Evolutionary conservation across 805 yeast genomes (phyloP), one percentile per base, ranked within the genome.

Genomic region (Komagataella pseudopastoris): DNA sequence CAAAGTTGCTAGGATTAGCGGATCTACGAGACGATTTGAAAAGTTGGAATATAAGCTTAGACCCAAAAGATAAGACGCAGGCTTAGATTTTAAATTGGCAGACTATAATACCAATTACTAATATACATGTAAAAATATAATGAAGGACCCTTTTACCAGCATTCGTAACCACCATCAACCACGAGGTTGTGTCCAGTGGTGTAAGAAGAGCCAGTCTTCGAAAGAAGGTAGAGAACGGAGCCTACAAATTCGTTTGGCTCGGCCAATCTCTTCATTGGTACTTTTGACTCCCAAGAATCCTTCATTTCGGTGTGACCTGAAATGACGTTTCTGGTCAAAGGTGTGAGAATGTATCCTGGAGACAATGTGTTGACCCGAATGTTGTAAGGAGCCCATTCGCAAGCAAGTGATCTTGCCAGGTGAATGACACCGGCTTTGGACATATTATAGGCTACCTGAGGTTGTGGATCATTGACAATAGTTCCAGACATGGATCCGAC

Each of bases 341-440:
- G 89, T 12, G 91, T 85, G 58, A 81, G 75, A 54, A 85, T 85
- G 71, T 85, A 85, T 49, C 91, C 93, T 47, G 93, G 93, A 45
- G 86, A 78, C 56, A 85, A 69, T 36, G 90, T 77, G 71, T 85
- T 85, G 58, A 85, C 88, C 66, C 91, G 77, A 61, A 83, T 81
- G 60, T 78, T 78, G 68, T 78, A 80, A 59, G 78, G 74, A 50
- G 93, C 86, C 93, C 93, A 85, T 67, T 85, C 95, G 55, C 83
- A 78, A 46, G 89, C 93, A 58, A 85, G 70, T 2, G 90, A 77
- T 64, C 79, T 78, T 51, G 77, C 85, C 75, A 85, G 71, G 68
- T 85, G 93, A 59, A 85, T 84, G 46, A 85, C 91, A 63, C 90
- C 93, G 16, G 93, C 93, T 71, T 85, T 85, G 59, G 91, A 75